Percentiles rank a stretch among this genome's conserved stretches.
Evolutionary conservation across 257 asterid genomes (phyloP).

Genomic region (Przewalskia tangutica): DNA sequence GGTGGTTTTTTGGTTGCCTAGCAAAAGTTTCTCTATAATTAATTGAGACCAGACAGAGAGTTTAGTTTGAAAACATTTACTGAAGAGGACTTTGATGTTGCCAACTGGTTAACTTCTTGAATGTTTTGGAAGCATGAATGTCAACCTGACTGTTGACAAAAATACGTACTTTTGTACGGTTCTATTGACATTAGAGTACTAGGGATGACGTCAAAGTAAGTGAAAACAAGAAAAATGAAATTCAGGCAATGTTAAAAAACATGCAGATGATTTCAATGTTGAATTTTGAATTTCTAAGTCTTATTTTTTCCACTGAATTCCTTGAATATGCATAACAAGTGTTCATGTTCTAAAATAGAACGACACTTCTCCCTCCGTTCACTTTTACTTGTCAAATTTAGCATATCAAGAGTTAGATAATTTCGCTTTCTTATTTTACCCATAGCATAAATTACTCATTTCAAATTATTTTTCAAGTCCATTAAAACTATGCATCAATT

Average conservation of each 20-base stretch:
- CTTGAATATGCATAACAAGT: neutral
- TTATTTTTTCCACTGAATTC: neutral
- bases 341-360: neutral
- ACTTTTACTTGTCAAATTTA: no score
- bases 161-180: neutral
- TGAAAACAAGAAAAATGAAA: neutral
- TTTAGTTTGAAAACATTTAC: neutral
- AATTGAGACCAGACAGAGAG: neutral
- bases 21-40: neutral
- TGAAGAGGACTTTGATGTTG: neutral
- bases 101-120: neutral
- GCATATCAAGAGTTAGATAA: no score
- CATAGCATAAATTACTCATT: no score
- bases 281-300: neutral
- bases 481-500: no score
- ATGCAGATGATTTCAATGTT: neutral
- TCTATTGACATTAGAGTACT: neutral
- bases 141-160: neutral
- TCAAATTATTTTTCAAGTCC: no score
- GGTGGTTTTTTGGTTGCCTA: constrained; percentile 3
- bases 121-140: neutral
- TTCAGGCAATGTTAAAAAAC: neutral
- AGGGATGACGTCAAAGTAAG: neutral
- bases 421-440: no score
- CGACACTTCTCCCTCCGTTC: neutral